phyloP scores from a whole-genome alignment of 495 filamentous ascomycete species.

The Entonaema liquescens region DNA sequence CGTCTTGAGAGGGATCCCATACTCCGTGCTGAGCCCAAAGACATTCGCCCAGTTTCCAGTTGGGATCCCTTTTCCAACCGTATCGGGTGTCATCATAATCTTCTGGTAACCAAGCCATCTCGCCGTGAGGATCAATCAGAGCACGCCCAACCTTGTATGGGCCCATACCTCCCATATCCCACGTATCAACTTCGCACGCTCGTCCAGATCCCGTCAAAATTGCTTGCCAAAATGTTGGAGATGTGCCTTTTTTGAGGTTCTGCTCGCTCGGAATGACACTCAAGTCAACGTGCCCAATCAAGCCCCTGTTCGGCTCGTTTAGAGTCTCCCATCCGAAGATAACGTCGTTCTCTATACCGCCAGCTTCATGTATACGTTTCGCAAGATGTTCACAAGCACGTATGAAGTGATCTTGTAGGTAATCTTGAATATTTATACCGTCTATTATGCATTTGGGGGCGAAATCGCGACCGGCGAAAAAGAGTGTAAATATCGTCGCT shows the following conservation, averaged over 20 bases:
- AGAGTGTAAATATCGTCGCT: slow-evolving; percentile 91
- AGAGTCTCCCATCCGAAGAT: slow-evolving; percentile 95
- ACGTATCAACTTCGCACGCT: slow-evolving; percentile 87
- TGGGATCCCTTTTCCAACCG: slow-evolving; percentile 86
- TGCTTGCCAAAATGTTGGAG: slow-evolving; percentile 93
- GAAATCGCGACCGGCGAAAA: slow-evolving; percentile 92
- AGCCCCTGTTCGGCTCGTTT: slow-evolving; percentile 92
- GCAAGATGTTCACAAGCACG: slow-evolving; percentile 82
- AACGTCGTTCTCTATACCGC: slow-evolving; percentile 84
- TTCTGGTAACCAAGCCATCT: slow-evolving; percentile 80
- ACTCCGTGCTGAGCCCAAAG: slow-evolving; percentile 97
- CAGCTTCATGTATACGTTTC: slow-evolving; percentile 85
- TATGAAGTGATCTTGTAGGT: slow-evolving; percentile 87
- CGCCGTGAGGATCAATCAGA: slow-evolving; percentile 88
- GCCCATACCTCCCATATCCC: slow-evolving; percentile 92
- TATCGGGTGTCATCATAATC: slow-evolving; percentile 87
- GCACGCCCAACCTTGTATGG: slow-evolving; percentile 85
- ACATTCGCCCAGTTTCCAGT: slow-evolving; percentile 92
- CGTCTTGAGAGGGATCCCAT: slow-evolving; percentile 86
- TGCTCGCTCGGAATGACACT: slow-evolving; percentile 85
- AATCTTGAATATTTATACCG: slow-evolving; percentile 95
- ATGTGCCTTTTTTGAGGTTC: slow-evolving; percentile 90
- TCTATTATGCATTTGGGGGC: slow-evolving; percentile 96
- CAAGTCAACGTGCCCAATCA: slow-evolving; percentile 87
- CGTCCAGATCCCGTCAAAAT: slow-evolving; percentile 89